Conservation (phyloP, 306 rosid species). For the Quercus cerris region DNA sequence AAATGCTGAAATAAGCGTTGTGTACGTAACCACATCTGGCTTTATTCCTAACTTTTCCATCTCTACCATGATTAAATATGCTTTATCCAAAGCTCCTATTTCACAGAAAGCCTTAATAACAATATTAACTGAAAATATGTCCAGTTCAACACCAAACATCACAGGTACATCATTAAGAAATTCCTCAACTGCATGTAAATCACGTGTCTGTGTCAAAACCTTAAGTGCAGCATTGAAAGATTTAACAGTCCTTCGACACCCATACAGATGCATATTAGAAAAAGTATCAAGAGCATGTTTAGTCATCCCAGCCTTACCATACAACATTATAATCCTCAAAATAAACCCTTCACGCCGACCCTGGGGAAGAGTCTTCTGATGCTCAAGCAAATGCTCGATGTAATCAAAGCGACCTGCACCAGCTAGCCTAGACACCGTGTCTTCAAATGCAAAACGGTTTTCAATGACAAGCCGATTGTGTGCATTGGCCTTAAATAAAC, state of each 20-base stretch:
- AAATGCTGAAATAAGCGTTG: constrained; percentile 65
- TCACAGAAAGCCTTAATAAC: constrained; percentile 59
- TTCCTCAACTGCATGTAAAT: constrained; percentile 27
- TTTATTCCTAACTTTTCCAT: constrained; percentile 47
- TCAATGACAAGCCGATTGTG: constrained; percentile 53
- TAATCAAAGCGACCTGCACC: constrained; percentile 69
- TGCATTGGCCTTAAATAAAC: constrained; percentile 64
- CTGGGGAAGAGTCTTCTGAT: constrained; percentile 68
- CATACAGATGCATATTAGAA: constrained; percentile 50
- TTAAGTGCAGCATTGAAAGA: constrained; percentile 66
- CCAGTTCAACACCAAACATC: constrained; percentile 42
- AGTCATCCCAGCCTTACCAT: constrained; percentile 74
- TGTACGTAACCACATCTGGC: constrained; percentile 69
- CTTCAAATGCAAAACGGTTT: constrained; percentile 64
- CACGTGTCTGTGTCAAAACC: constrained; percentile 46
- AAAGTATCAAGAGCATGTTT: constrained; percentile 59
- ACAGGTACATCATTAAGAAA: constrained; percentile 26
- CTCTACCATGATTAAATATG: constrained; percentile 52
- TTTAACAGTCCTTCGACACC: constrained; percentile 59
- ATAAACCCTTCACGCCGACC: constrained; percentile 75
- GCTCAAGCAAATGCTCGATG: constrained; percentile 62
- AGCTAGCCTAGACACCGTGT: constrained; percentile 64
- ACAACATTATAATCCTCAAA: constrained; percentile 58
- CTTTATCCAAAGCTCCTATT: constrained; percentile 34
- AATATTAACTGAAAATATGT: constrained; percentile 53